phyloP scores from a whole-genome alignment of 306 rosid genomes.

The Arachis stenosperma region DNA sequence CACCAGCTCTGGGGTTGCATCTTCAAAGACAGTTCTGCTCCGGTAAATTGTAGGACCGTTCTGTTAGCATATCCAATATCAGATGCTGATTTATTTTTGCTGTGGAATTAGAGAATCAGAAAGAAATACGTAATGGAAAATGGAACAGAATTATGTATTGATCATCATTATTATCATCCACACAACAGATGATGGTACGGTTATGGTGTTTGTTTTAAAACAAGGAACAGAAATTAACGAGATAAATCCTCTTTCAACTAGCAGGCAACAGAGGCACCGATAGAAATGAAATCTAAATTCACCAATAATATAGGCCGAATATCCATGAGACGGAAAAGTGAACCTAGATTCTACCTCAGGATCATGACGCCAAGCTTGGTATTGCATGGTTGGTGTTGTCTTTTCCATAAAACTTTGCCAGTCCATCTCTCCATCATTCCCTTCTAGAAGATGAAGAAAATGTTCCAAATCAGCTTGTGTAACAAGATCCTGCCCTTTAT shows the following conservation, averaged over 20 bases:
- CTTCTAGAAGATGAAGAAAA: constrained; percentile 74
- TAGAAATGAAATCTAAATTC: constrained; percentile 31
- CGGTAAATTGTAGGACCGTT: constrained; percentile 83
- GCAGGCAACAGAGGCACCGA: constrained; percentile 17
- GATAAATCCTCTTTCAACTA: constrained; percentile 27
- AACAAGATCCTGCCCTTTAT: constrained; percentile 59
- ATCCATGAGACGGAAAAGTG: constrained; percentile 11
- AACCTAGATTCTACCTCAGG: constrained; percentile 72
- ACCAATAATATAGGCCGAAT: constrained; percentile 31
- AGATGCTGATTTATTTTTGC: constrained; percentile 37
- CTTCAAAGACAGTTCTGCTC: constrained; percentile 91
- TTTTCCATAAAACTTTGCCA: constrained; percentile 92
- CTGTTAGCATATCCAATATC: constrained; percentile 60
- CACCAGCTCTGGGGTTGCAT: constrained; percentile 90
- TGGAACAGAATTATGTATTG: neutral
- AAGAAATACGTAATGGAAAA: constrained; percentile 14
- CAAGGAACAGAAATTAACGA: constrained; percentile 25
- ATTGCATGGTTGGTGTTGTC: constrained; percentile 74
- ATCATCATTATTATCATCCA: neutral
- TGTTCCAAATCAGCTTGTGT: constrained; percentile 79
- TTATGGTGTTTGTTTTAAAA: constrained; percentile 21
- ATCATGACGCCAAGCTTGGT: constrained; percentile 97
- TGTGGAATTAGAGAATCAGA: constrained; percentile 21
- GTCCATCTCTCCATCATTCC: constrained; percentile 73
- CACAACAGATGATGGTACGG: constrained; percentile 10